Evolutionary conservation across 176 grass and related monocot species (phyloP).

Genomic region (Hsuehochloa calcarea): DNA sequence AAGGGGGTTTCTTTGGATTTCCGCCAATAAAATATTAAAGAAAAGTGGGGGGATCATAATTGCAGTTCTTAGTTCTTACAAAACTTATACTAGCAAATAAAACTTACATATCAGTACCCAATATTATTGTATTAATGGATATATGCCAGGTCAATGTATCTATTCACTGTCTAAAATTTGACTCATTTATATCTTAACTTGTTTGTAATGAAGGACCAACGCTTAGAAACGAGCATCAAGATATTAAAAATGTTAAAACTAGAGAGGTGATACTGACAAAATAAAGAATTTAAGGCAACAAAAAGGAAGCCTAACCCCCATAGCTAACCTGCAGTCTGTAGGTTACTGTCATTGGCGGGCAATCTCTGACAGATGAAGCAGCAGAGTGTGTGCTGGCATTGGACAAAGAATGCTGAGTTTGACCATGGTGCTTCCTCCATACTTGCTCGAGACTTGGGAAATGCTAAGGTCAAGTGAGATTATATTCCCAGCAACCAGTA

Average conservation of each 20-base stretch:
- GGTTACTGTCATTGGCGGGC: conserved; percentile 90
- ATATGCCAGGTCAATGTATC: neutral
- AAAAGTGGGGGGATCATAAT: too few species aligned
- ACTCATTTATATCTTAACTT: neutral
- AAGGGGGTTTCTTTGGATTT: too few species aligned
- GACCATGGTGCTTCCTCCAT: conserved; percentile 84
- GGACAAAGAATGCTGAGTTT: conserved; percentile 60
- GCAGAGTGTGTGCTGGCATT: conserved; percentile 46
- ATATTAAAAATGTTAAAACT: neutral
- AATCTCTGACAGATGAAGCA: conserved; percentile 67
- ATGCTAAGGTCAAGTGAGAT: conserved; percentile 98
- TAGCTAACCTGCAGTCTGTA: conserved; percentile 85
- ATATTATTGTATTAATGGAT: too few species aligned
- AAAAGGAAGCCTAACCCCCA: conserved; percentile 3
- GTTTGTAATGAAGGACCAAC: neutral
- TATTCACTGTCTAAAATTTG: too few species aligned
- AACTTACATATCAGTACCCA: too few species aligned
- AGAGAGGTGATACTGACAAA: neutral
- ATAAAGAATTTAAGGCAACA: conserved; percentile 9
- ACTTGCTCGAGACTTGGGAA: conserved; percentile 93
- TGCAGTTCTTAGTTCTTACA: too few species aligned
- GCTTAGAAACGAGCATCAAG: neutral
- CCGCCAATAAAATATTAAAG: too few species aligned
- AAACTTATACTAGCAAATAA: too few species aligned
- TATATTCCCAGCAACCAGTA: conserved; percentile 94